Evolutionary conservation across 1,284 basidiomycete genomes (phyloP), one percentile per base, ranked within the genome.

Genomic region (Ustilago cynodontis): DNA sequence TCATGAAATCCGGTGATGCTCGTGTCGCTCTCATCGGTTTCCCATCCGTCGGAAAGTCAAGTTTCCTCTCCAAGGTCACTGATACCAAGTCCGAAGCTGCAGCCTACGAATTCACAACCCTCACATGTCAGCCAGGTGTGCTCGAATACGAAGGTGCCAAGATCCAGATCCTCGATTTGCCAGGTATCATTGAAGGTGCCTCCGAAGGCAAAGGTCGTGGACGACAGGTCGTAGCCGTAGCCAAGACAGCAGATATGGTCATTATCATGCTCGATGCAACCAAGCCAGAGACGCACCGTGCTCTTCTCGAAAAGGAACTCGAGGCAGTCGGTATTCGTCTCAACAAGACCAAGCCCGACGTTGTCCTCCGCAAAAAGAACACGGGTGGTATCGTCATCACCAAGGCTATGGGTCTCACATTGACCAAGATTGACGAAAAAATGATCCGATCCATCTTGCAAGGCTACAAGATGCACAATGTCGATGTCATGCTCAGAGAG

Each of bases 171-270:
- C 66, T 99, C 52, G 96, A 99, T 90, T 87, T 99, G 63, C 96
- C 96, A 2, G 96, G 96, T 87, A 99, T 99, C 83, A 94, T 98
- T 24, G 95, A 98, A 87, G 96, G 95, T 50, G 95, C 96, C 54
- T 59, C 60, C 20, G 59, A 72, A 89, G 93, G 94, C 77, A 90
- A 94, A 78, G 96, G 96, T 37, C 90, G 96, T 82, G 96, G 96
- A 54, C 91, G 96, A 76, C 96, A 99, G 87, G 96, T 99, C 29
- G 94, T 99, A 18, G 83, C 86, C 18, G 87, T 86, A 0, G 86
- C 86, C 90, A 97, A 98, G 88, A 99, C 96, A 1, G 95, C 96
- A 1, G 96, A 99, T 87, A 89, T 98, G 49, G 95, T 98, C 77
- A 68, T 87, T 49, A 88, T 97, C 59, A 90, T 98, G 79, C 95